These are phyloP conservation scores for Thielaviopsis populi DNA, from an alignment of 2,329 filamentous ascomycete genomes.

Conservation along the genomic window DNA sequence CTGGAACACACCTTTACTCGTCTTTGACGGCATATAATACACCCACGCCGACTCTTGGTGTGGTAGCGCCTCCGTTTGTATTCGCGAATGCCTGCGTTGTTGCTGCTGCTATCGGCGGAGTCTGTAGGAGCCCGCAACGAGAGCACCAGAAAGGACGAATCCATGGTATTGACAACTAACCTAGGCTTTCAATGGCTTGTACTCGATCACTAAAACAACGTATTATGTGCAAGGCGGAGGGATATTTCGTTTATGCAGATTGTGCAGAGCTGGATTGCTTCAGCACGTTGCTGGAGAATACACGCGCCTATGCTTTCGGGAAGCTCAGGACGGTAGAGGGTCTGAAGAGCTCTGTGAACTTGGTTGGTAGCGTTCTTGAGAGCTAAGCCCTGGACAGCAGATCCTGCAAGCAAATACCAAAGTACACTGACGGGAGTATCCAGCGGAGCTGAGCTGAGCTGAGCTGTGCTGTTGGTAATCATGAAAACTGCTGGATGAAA, in stretches of 20 bases:
- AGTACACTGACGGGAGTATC: background rate
- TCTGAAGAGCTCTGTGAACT: background rate
- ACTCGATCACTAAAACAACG: background rate
- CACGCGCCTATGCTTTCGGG: background rate
- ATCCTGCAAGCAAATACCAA: background rate
- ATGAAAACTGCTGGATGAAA: no score
- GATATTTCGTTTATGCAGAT: background rate
- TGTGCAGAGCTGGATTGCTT: background rate
- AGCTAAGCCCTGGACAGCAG: background rate
- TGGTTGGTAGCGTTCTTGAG: background rate
- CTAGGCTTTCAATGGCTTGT: background rate
- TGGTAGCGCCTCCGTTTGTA: conserved; percentile 16
- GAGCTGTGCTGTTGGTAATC: background rate
- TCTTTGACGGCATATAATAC: conserved; percentile 19
- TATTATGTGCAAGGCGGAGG: background rate
- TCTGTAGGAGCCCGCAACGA: conserved; percentile 7
- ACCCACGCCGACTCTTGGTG: conserved; percentile 17
- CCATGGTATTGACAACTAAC: conserved; percentile 11
- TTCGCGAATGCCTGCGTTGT: conserved; percentile 10
- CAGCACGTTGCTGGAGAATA: background rate
- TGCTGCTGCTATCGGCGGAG: background rate
- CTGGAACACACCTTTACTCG: conserved; percentile 20
- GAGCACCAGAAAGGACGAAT: conserved; percentile 15
- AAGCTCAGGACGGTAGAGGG: background rate
- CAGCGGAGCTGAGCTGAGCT: no score